Base-by-base conservation (phyloP, 148 eudicot species). In the Talinum fruticosum region DNA sequence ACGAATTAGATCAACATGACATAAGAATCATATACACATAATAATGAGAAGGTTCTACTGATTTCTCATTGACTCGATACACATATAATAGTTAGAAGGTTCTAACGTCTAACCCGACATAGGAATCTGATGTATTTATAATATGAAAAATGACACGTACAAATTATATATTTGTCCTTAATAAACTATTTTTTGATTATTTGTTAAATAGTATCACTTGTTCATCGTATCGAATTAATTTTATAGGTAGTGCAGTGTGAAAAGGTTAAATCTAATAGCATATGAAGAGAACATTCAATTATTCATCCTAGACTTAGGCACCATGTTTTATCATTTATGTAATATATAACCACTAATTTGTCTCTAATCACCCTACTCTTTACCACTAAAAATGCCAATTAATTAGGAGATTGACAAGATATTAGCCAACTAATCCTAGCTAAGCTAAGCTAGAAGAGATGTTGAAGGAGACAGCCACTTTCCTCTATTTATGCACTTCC, bases 381-480 rank as follows among this genome's bases (percentile, higher is more conserved):
- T 19, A 1, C 61, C 1, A 29, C 75, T 54, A 72, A 29, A 44
- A 45, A 37, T 36, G 30, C 28, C 16, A 72, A 45, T 30, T 37
- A 66, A 68, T 34, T 38, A 47, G 61, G 28, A 23, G n/a, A 45
- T 13, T 26, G 66, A 62, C 28, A 8, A 62, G 15, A 62, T 62
- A 62, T 29, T 72, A 30, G 12, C 64, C 76, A 73, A 73, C 76
- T 73, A 73, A 73, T 37, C 44, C 26, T 33, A 73, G 44, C 41
- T 73, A 73, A 73, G 37, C 44, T 16, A 23, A 73, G 44, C 41
- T 73, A 33, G 36, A 49, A 26, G 29, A 24, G 29, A n/a, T 14
- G 30, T 1, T 23, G 75, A 73, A 53, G 75, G 41, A 53, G 75
- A 73, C 75, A 73, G 0, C 75, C 75, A 73, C 68, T 26, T 57